Conservation (phyloP, 2,329 filamentous ascomycete species). For the Cordyceps militaris region DNA sequence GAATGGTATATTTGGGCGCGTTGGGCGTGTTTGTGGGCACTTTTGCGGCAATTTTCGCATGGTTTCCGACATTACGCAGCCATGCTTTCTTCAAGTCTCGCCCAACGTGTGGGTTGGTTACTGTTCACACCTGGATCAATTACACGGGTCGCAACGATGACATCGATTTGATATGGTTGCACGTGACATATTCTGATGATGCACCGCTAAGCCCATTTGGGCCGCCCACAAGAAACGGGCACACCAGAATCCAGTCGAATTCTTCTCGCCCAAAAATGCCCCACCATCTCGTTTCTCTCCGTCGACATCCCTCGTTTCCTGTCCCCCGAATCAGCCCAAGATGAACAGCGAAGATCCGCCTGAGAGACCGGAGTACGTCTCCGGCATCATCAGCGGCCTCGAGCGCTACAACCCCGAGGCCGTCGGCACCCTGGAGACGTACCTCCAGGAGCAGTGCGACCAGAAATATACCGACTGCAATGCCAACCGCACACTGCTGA, state of each 20-base stretch:
- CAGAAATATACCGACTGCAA: conserved; percentile 92
- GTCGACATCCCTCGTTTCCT: conserved; percentile 21
- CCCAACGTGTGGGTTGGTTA: background rate
- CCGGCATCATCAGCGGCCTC: conserved; percentile 89
- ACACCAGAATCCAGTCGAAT: conserved; percentile 36
- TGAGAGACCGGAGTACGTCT: conserved; percentile 87
- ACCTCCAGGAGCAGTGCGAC: conserved; percentile 92
- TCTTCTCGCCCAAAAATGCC: conserved; percentile 29
- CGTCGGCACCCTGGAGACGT: conserved; percentile 85
- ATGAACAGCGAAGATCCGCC: conserved; percentile 79
- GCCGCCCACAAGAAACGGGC: conserved; percentile 31
- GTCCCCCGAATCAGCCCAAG: conserved; percentile 24
- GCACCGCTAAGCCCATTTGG: conserved; percentile 28
- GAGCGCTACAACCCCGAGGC: conserved; percentile 99
- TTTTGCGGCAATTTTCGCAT: background rate
- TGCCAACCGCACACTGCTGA: conserved; percentile 90
- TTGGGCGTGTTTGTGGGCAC: background rate
- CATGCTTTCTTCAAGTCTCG: background rate
- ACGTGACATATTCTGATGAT: conserved; percentile 1
- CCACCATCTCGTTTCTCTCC: conserved; percentile 34
- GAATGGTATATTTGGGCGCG: no score
- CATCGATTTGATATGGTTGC: background rate
- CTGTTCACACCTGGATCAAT: background rate
- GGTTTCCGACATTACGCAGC: background rate
- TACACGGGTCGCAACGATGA: conserved; percentile 3